phyloP scores from a whole-genome alignment of 805 yeast genomes.

The Tetrapisispora namnaoensis region DNA sequence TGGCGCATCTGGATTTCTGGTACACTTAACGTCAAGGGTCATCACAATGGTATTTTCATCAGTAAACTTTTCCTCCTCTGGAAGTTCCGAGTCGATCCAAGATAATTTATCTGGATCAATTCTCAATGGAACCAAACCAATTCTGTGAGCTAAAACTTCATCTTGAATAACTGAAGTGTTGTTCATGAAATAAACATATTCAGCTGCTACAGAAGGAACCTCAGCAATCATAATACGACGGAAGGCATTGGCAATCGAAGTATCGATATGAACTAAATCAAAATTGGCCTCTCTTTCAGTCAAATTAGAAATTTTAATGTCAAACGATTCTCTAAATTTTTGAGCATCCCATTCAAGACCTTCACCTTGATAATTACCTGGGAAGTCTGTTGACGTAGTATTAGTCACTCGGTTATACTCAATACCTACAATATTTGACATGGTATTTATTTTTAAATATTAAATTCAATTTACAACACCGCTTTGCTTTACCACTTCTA shows the following conservation, averaged over 20 bases:
- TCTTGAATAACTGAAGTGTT: constrained; percentile 96
- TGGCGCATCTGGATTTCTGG: constrained; percentile 77
- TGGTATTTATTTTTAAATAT: background rate
- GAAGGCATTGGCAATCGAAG: constrained; percentile 92
- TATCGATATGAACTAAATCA: constrained; percentile 77
- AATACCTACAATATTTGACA: constrained; percentile 62
- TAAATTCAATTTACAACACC: background rate
- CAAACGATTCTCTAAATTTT: constrained; percentile 58
- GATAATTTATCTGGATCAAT: constrained; percentile 82
- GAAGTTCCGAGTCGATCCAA: constrained; percentile 66
- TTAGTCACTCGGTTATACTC: constrained; percentile 88
- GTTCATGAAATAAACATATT: constrained; percentile 79
- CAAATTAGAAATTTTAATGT: constrained; percentile 55
- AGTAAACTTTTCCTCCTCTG: constrained; percentile 61
- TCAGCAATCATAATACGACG: constrained; percentile 95
- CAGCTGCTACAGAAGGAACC: constrained; percentile 94
- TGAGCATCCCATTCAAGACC: constrained; percentile 79
- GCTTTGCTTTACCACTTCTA: background rate
- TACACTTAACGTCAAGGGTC: constrained; percentile 71
- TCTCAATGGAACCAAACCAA: constrained; percentile 83
- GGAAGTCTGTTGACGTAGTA: constrained; percentile 83
- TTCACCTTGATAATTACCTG: constrained; percentile 58
- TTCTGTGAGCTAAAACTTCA: constrained; percentile 91
- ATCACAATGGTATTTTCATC: constrained; percentile 86
- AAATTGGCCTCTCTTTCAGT: constrained; percentile 71